Evolutionary conservation across 305 asterid genomes (phyloP), one percentile per base, ranked within the genome.

Genomic region (Fraxinus angustifolia): DNA sequence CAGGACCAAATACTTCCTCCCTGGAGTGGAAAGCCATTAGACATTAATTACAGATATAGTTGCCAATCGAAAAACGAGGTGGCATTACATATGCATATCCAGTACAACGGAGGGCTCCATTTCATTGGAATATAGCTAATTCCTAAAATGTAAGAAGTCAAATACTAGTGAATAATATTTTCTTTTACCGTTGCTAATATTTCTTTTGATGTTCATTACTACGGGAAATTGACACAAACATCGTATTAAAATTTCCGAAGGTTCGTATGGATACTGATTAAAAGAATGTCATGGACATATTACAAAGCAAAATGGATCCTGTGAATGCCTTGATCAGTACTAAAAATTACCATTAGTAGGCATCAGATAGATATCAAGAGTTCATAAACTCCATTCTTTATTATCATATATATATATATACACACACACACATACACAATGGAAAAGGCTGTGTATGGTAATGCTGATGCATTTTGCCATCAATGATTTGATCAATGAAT

Each of bases 1-100:
- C 98, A 72, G 98, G 99, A 65, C 98, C 99, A 86, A 96, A 94
- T 82, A 92, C 93, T 89, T 96, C 99, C 88, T 94, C 96, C 86
- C 95, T 94, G 85, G 73, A 82, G 73, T 62, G 58, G 40, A 68
- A 82, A 81, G 70, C 73, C 53, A 84, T 80, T 12, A 17, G 71
- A 82, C 6, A 62, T 78, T 56, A 77, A 65, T 70, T 67, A 81
- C 60, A 75, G n/a, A 83, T 50, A 76, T 23, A 74, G 72, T 36
- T 60, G 7, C 17, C 17, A 56, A 50, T 34, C 8, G 6, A 60
- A 36, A 58, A 71, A 8, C 40, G 35, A 34, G 76, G 53, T 48
- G 34, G 28, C 53, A 16, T 11, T 11, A 31, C 17, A 12, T 75
- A 19, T 60, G 71, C 26, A 23, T 23, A 23, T 23, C 0, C 71